Conservation (phyloP, 1,284 basidiomycete species). For the Cryptococcus amylolentus region DNA sequence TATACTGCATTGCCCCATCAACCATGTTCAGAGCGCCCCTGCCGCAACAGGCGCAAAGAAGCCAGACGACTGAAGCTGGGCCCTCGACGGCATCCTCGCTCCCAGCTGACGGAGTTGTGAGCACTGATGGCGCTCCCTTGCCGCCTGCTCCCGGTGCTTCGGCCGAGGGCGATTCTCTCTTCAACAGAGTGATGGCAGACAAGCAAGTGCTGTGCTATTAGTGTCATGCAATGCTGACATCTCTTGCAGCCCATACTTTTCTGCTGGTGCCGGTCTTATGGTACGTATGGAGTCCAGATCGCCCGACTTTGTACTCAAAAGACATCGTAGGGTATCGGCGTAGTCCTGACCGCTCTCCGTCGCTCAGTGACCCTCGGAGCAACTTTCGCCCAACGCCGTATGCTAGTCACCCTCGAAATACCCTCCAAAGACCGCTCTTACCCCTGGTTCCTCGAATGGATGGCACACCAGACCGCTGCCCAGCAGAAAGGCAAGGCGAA, state of each 20-base stretch:
- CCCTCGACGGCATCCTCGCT: conserved; percentile 5
- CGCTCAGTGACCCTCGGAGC: conserved; percentile 67
- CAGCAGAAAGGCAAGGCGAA: conserved; percentile 18
- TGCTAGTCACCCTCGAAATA: conserved; percentile 94
- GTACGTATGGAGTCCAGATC: conserved; percentile 51
- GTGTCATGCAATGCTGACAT: neutral
- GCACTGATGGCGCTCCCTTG: neutral
- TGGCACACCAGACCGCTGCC: conserved; percentile 57
- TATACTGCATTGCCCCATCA: neutral
- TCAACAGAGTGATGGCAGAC: conserved; percentile 37
- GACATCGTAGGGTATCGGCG: conserved; percentile 71
- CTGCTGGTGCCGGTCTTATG: conserved; percentile 94
- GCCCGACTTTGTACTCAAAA: conserved; percentile 4
- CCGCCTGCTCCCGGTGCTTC: conserved; percentile 6
- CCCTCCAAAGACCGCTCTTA: conserved; percentile 93
- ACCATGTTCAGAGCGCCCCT: conserved; percentile 21
- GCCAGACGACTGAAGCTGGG: conserved; percentile 10
- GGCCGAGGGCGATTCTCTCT: conserved; percentile 14
- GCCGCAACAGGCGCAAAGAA: neutral
- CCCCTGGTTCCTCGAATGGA: conserved; percentile 97
- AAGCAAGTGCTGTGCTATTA: conserved; percentile 26
- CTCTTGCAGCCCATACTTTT: conserved; percentile 78
- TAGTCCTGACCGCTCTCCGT: conserved; percentile 70
- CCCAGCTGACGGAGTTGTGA: neutral
- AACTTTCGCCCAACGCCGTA: conserved; percentile 73